These are phyloP conservation scores for Aspergillus leporis DNA, from an alignment of 495 filamentous ascomycete species.

Conservation along the genomic window DNA sequence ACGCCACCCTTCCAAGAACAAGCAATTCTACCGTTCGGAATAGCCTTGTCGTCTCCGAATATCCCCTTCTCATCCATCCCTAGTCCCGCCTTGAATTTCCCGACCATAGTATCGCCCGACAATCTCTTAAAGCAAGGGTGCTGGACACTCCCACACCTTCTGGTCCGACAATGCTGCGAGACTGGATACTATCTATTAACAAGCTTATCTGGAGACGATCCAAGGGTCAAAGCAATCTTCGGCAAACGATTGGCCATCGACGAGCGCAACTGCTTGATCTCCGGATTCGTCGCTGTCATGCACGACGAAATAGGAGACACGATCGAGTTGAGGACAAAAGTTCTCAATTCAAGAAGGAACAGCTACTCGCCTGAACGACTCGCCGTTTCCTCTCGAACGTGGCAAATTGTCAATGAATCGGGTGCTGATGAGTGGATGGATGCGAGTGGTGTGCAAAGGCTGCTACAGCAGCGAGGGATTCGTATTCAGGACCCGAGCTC, in stretches of 20 bases:
- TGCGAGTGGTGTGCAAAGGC: constrained; percentile 31
- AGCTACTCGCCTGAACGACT: constrained; percentile 17
- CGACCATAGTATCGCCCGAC: constrained; percentile 11
- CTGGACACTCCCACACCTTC: constrained; percentile 29
- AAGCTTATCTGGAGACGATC: constrained; percentile 14
- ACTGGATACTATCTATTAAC: constrained; percentile 28
- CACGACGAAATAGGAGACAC: constrained; percentile 24
- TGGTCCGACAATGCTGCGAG: constrained; percentile 32
- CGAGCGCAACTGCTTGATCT: constrained; percentile 27
- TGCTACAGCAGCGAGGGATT: constrained; percentile 25
- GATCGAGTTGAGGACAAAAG: constrained; percentile 23
- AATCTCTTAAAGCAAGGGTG: constrained; percentile 17
- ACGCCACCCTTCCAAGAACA: constrained; percentile 28
- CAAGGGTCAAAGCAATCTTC: constrained; percentile 25
- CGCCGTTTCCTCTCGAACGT: constrained; percentile 19
- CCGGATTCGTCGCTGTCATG: constrained; percentile 22
- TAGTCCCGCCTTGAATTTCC: constrained; percentile 15
- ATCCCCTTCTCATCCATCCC: constrained; percentile 12
- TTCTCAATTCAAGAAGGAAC: constrained; percentile 21
- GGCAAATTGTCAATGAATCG: constrained; percentile 26
- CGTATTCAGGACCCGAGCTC: constrained; percentile 16
- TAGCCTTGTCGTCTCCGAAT: constrained; percentile 21
- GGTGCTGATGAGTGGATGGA: constrained; percentile 28
- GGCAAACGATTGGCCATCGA: constrained; percentile 18
- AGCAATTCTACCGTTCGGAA: constrained; percentile 25